These are phyloP conservation scores for Camillea tinctor DNA, from an alignment of 2,329 filamentous ascomycete genomes.

Conservation along the genomic window DNA sequence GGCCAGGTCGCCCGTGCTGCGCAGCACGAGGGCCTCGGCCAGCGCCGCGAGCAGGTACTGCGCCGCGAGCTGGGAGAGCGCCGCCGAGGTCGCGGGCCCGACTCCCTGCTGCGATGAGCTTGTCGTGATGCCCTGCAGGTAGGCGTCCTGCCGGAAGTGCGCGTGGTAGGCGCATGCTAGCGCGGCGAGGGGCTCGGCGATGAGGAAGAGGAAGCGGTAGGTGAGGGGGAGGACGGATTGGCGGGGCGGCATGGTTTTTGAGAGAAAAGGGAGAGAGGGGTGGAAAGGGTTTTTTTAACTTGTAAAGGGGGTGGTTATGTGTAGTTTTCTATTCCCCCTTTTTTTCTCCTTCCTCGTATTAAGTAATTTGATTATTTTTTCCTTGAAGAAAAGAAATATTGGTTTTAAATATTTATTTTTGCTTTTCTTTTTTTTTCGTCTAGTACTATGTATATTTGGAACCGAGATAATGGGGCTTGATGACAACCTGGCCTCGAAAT, in stretches of 20 bases:
- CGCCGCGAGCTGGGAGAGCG: slow-evolving; percentile 73
- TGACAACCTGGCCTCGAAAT: too few species aligned
- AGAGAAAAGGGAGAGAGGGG: neutral
- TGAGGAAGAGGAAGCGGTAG: slow-evolving; percentile 74
- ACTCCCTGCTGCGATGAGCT: slow-evolving; percentile 33
- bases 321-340: too few species aligned
- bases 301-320: too few species aligned
- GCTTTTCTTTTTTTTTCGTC: too few species aligned
- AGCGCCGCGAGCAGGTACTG: slow-evolving; percentile 75
- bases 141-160: slow-evolving; percentile 50
- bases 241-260: slow-evolving; percentile 22
- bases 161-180: slow-evolving; percentile 53
- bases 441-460: too few species aligned
- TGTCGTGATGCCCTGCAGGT: slow-evolving; percentile 43
- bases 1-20: slow-evolving; percentile 62
- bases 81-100: slow-evolving; percentile 62
- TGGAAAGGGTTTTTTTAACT: slow-evolving; percentile 12
- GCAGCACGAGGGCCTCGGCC: slow-evolving; percentile 74
- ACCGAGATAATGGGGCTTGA: too few species aligned
- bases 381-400: too few species aligned
- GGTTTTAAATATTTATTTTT: too few species aligned
- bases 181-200: slow-evolving; percentile 62
- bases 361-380: too few species aligned
- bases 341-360: too few species aligned
- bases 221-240: slow-evolving; percentile 48